Conservation (phyloP, 148 eudicot species). For the Rhododendron molle region DNA sequence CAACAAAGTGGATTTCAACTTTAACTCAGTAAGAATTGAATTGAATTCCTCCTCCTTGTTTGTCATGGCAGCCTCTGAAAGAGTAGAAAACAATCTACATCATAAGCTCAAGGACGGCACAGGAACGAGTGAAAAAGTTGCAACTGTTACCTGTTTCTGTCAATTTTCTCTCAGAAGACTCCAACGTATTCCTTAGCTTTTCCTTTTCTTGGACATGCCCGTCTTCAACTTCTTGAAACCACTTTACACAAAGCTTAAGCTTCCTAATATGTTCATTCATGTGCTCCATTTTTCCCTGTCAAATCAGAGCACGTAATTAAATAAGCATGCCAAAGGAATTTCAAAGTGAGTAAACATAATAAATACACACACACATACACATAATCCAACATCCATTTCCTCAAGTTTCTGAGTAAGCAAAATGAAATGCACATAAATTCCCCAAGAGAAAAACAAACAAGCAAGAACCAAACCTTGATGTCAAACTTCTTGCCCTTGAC, state of each 20-base stretch:
- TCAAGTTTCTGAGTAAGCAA: not conserved
- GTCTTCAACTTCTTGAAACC: constrained; percentile 63
- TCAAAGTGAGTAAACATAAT: not conserved
- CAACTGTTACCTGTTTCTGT: constrained; percentile 39
- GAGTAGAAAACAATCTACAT: not conserved
- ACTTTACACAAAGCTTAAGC: constrained; percentile 51
- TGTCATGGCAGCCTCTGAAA: constrained; percentile 40
- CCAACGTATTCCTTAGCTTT: constrained; percentile 30
- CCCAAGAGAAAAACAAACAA: not conserved
- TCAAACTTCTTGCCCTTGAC: constrained; percentile 60
- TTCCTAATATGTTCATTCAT: constrained; percentile 42
- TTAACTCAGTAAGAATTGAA: constrained; percentile 30
- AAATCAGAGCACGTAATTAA: not conserved
- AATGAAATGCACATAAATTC: not conserved
- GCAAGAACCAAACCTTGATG: constrained; percentile 37
- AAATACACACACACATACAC: too few relatives aligned
- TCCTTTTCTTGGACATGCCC: constrained; percentile 44
- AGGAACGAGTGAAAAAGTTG: not conserved
- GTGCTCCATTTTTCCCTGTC: constrained; percentile 60
- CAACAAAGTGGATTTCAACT: constrained; percentile 28
- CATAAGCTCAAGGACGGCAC: not conserved
- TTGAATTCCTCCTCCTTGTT: constrained; percentile 53
- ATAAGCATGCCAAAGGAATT: not conserved
- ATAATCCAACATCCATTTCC: not conserved
- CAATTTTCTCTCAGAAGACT: constrained; percentile 40